phyloP scores from a whole-genome alignment of 1,139 yeast genomes.

The Taphrina betulina region DNA sequence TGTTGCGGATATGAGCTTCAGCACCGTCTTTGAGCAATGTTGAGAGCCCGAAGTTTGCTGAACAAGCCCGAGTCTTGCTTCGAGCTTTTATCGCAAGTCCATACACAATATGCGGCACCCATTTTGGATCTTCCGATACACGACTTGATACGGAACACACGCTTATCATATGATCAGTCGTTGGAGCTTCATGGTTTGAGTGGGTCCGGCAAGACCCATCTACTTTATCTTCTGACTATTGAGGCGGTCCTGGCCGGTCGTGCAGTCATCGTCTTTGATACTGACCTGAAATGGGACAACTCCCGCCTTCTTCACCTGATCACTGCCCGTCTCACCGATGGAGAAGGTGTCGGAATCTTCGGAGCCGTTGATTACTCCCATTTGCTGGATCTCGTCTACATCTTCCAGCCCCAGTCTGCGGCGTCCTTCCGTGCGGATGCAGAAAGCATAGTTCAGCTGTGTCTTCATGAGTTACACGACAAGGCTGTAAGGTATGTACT shows the following conservation, averaged over 20 bases:
- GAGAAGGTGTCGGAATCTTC: neutral
- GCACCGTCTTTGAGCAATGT: no score
- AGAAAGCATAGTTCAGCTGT: slow-evolving; percentile 8
- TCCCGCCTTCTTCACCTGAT: slow-evolving; percentile 21
- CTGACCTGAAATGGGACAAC: slow-evolving; percentile 30
- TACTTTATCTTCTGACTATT: slow-evolving; percentile 29
- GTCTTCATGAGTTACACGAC: slow-evolving; percentile 4
- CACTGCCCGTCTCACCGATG: neutral
- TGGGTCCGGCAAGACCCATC: slow-evolving; percentile 35
- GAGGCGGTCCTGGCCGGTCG: slow-evolving; percentile 20
- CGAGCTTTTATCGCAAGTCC: no score
- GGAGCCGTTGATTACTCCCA: slow-evolving; percentile 3
- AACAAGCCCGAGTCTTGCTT: no score
- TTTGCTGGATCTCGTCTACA: slow-evolving; percentile 12
- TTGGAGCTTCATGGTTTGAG: slow-evolving; percentile 29
- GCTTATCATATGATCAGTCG: neutral
- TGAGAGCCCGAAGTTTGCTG: no score
- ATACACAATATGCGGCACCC: no score
- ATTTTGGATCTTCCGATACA: slow-evolving; percentile 1
- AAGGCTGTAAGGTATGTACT: slow-evolving; percentile 16
- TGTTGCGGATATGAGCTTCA: no score
- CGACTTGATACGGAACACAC: neutral
- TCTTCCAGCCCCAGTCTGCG: slow-evolving; percentile 26
- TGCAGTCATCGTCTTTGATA: slow-evolving; percentile 30
- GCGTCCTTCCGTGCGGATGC: slow-evolving; percentile 22